Evolutionary conservation across 805 yeast genomes (phyloP), one percentile per base, ranked within the genome.

Genomic region (Sugiyamaella mastotermitis): DNA sequence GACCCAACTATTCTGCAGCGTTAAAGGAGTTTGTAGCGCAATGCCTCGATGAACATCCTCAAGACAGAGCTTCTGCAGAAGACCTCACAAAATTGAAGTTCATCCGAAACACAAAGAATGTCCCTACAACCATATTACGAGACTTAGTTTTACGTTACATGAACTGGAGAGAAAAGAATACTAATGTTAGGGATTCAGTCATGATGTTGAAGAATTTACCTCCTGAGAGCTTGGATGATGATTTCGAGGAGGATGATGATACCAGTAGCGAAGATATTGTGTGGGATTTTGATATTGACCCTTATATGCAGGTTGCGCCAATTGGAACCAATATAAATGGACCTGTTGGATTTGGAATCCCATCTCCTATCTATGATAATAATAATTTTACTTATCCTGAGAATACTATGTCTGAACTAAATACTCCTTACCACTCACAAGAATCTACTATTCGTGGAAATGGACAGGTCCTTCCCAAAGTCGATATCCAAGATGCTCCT

Each of bases 41-140:
- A 33, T 90, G 97, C 62, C 68, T 92, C 30, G 97, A 94, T 57
- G 98, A 94, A 59, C 84, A 83, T 42, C 95, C 97, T 0, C 80
- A 76, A 11, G 94, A 84, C 53, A 69, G 99, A 50, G 83, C 90
- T 0, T 66, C 75, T 31, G 97, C 97, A 2, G 96, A 86, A 33
- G 95, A 83, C 29, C 63, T 92, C 32, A 60, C 76, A 41, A 84
- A 80, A 53, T 72, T 87, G 35, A 83, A 75, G 57, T 81, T 90
- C 45, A 73, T 92, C 35, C 74, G 74, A 47, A 57, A 67, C 31
- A 76, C 82, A 56, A 78, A 75, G 48, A 72, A 69, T 46, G 56
- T 72, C 2, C 76, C 87, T 3, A 80, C 86, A 0, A 35, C 70
- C 2, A 60, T 73, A 0, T 61, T 92, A 42, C 78, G 78, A 45